phyloP scores from a whole-genome alignment of 2,329 filamentous ascomycete species.

The Venturia pyrina region DNA sequence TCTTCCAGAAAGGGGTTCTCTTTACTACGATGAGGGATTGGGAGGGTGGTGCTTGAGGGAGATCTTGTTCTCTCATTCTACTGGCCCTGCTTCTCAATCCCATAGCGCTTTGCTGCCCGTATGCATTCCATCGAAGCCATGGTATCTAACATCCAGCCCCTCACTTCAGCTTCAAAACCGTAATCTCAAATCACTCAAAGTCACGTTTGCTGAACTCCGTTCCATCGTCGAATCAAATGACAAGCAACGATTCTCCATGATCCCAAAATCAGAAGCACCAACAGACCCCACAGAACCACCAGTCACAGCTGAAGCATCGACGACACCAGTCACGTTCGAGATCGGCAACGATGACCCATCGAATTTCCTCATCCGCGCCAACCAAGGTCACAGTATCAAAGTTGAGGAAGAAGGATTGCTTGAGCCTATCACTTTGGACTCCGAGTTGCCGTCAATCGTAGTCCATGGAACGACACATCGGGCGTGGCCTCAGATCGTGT shows the following conservation, averaged over 20 bases:
- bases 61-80: neutral
- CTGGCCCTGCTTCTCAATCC: neutral
- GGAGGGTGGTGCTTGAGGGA: too few relatives aligned
- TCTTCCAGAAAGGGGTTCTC: too few relatives aligned
- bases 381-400: slow-evolving; percentile 85
- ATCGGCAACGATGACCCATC: slow-evolving; percentile 37
- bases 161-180: slow-evolving; percentile 45
- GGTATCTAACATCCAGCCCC: neutral
- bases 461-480: slow-evolving; percentile 85
- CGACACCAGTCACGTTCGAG: slow-evolving; percentile 23
- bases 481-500: slow-evolving; percentile 65
- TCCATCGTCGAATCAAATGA: slow-evolving; percentile 63
- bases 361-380: slow-evolving; percentile 82
- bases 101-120: neutral
- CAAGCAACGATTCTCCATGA: slow-evolving; percentile 83
- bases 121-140: neutral
- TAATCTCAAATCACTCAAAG: slow-evolving; percentile 56
- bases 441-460: slow-evolving; percentile 53
- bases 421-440: slow-evolving; percentile 50
- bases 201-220: slow-evolving; percentile 66
- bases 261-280: slow-evolving; percentile 35
- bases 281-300: slow-evolving; percentile 43
- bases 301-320: slow-evolving; percentile 39
- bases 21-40: neutral
- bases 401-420: slow-evolving; percentile 63